phyloP scores from a whole-genome alignment of 1,139 yeast genomes.

The Blastobotrys malaysiensis region DNA sequence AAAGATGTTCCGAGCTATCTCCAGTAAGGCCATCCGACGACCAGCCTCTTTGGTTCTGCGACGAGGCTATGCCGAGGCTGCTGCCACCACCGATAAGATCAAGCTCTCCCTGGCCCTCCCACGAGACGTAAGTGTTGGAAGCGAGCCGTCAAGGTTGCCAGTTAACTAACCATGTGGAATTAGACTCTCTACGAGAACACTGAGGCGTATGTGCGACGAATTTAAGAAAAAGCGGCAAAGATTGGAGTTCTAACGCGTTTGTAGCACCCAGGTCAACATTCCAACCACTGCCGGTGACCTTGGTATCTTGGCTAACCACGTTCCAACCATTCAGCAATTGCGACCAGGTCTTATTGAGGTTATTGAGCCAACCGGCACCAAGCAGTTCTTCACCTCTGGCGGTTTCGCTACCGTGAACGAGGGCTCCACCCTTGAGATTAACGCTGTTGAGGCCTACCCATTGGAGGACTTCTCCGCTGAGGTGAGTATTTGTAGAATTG shows the following conservation, averaged over 20 bases:
- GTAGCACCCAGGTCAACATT: conserved; percentile 83
- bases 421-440: conserved; percentile 83
- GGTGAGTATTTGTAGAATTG: conserved; percentile 17
- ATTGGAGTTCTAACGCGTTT: conserved; percentile 15
- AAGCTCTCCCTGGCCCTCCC: conserved; percentile 79
- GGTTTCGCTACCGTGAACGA: conserved; percentile 98
- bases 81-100: conserved; percentile 67
- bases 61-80: conserved; percentile 89
- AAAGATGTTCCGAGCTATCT: conserved; percentile 21
- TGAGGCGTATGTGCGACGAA: conserved; percentile 38
- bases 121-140: conserved; percentile 19
- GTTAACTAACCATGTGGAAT: neutral
- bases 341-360: conserved; percentile 95
- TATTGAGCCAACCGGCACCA: conserved; percentile 72
- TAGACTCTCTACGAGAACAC: conserved; percentile 40
- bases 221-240: neutral
- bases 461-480: conserved; percentile 82
- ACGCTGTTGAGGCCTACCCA: conserved; percentile 95
- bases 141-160: neutral
- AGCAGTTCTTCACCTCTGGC: conserved; percentile 86
- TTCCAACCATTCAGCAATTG: conserved; percentile 95
- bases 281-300: conserved; percentile 96
- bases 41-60: conserved; percentile 51
- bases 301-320: conserved; percentile 97
- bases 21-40: conserved; percentile 38